These are phyloP conservation scores for Penicillium ucsense DNA, from an alignment of 495 filamentous ascomycete genomes.

Conservation along the genomic window DNA sequence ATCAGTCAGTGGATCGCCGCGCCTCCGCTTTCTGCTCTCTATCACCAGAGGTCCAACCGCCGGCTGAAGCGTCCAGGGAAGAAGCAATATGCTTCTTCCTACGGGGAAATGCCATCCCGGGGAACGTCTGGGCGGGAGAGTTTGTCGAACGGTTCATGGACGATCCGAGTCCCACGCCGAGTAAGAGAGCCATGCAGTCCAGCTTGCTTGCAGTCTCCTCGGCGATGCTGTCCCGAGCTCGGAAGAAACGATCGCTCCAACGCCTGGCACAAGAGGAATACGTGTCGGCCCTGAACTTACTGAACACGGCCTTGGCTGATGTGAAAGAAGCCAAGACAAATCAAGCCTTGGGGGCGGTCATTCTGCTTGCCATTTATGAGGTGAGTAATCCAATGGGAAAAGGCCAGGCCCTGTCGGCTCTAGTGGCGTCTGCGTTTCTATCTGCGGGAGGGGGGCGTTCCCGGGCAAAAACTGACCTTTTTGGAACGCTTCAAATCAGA, in stretches of 20 bases:
- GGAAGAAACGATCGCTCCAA: constrained; percentile 23
- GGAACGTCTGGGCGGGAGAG: constrained; percentile 22
- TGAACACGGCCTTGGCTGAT: constrained; percentile 45
- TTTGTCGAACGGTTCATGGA: constrained; percentile 16
- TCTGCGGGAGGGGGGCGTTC: too few species aligned
- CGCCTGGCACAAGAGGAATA: constrained; percentile 37
- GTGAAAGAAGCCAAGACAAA: constrained; percentile 48
- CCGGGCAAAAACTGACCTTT: too few species aligned
- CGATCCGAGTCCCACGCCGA: constrained; percentile 8
- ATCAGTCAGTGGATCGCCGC: constrained; percentile 7
- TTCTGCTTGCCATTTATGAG: constrained; percentile 46
- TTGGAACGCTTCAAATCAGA: constrained; percentile 12
- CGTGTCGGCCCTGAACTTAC: constrained; percentile 34
- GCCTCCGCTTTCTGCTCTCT: constrained; percentile 2
- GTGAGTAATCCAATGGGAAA: constrained; percentile 15
- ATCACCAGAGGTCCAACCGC: constrained; percentile 16
- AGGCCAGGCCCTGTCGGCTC: too few species aligned
- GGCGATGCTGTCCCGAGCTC: constrained; percentile 38
- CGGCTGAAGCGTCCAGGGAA: constrained; percentile 18
- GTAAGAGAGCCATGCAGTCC: constrained; percentile 31
- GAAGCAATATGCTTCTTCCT: constrained; percentile 37
- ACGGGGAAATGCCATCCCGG: constrained; percentile 29
- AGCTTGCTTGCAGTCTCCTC: constrained; percentile 41
- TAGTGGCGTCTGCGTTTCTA: too few species aligned
- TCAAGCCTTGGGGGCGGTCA: constrained; percentile 49